phyloP scores from a whole-genome alignment of 1,139 yeast genomes.

The Protomyces inouyei region DNA sequence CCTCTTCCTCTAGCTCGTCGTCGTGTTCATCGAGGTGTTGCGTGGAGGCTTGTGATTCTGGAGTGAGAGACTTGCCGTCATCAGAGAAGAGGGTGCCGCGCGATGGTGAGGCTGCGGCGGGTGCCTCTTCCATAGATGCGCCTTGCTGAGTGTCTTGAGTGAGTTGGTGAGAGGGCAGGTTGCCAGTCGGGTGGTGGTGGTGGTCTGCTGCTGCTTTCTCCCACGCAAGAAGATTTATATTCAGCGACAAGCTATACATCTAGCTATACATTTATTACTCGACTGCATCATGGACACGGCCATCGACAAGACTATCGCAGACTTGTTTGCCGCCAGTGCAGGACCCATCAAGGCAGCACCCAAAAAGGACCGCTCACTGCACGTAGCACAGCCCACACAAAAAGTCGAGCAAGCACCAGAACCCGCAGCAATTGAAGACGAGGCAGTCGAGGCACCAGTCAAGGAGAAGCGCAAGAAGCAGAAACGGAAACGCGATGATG shows the following conservation, averaged over 20 bases:
- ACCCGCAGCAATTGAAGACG: background rate
- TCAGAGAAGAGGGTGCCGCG: slow-evolving; percentile 15
- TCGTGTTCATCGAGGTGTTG: slow-evolving; percentile 7
- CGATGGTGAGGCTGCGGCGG: background rate
- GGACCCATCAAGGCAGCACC: slow-evolving; percentile 14
- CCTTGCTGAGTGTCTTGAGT: too few relatives aligned
- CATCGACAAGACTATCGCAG: background rate
- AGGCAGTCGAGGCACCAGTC: slow-evolving; percentile 16
- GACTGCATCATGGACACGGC: too few relatives aligned
- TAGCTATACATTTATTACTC: background rate
- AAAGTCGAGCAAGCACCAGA: slow-evolving; percentile 29
- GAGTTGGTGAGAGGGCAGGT: too few relatives aligned
- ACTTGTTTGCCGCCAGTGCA: background rate
- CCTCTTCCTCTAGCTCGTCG: background rate
- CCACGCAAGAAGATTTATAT: too few relatives aligned
- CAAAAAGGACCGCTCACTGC: slow-evolving; percentile 22
- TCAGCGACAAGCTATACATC: background rate
- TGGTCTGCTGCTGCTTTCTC: too few relatives aligned
- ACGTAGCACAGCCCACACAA: slow-evolving; percentile 34
- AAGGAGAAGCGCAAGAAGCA: slow-evolving; percentile 18
- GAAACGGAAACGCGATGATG: slow-evolving; percentile 29
- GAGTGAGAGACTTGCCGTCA: slow-evolving; percentile 20
- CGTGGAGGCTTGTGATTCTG: slow-evolving; percentile 25
- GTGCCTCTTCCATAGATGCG: background rate
- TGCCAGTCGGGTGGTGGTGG: too few relatives aligned